Evolutionary conservation across 2,329 filamentous ascomycete genomes (phyloP).

Genomic region (Penicillium concentricum): DNA sequence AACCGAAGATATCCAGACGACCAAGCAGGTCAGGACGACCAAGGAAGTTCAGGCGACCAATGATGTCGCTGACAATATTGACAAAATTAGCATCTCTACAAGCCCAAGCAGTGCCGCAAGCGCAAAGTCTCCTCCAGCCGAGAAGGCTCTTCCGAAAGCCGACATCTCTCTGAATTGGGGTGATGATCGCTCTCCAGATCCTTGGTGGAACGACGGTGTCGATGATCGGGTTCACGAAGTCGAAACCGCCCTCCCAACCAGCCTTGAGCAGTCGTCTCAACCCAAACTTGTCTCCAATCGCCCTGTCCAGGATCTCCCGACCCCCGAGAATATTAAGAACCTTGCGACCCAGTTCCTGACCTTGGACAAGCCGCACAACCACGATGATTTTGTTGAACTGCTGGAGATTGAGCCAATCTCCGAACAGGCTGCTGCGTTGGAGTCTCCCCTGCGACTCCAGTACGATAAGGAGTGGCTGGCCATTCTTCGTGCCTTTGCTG

Average conservation of each 20-base stretch:
- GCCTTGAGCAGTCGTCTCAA: slow-evolving; percentile 56
- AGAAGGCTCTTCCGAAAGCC: background rate
- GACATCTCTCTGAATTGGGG: background rate
- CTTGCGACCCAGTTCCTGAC: slow-evolving; percentile 79
- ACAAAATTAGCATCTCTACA: slow-evolving; percentile 4
- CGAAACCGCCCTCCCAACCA: slow-evolving; percentile 70
- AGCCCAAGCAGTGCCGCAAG: background rate
- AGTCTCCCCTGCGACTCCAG: slow-evolving; percentile 60
- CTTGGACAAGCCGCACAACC: slow-evolving; percentile 79
- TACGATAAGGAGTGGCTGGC: slow-evolving; percentile 97
- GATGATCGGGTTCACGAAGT: slow-evolving; percentile 52
- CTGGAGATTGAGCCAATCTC: slow-evolving; percentile 59
- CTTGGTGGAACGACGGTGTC: slow-evolving; percentile 8
- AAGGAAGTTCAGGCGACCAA: background rate
- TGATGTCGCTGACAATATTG: background rate
- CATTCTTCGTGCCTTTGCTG: slow-evolving; percentile 79
- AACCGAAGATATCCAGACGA: background rate
- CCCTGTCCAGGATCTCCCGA: slow-evolving; percentile 7
- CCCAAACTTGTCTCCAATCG: slow-evolving; percentile 14
- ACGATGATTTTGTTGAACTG: slow-evolving; percentile 75
- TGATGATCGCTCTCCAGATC: background rate
- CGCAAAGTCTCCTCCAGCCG: background rate
- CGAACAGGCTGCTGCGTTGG: slow-evolving; percentile 16
- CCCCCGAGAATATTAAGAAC: slow-evolving; percentile 68
- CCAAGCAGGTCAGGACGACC: slow-evolving; percentile 1